phyloP scores from a whole-genome alignment of 305 asterid species.

The Fraxinus angustifolia region DNA sequence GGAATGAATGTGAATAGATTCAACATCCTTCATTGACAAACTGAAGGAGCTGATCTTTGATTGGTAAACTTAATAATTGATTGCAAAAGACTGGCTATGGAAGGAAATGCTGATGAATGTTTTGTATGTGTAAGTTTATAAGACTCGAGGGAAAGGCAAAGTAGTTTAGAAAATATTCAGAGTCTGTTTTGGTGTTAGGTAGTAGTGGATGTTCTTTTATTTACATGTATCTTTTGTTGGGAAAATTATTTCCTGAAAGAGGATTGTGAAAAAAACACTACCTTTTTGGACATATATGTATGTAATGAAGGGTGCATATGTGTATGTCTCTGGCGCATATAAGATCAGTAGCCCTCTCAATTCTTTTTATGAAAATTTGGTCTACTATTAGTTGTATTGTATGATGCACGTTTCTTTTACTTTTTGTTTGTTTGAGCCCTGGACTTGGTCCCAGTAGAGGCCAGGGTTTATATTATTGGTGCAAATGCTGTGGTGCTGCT shows the following conservation, averaged over 20 bases:
- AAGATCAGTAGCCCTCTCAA: slow-evolving; percentile 32
- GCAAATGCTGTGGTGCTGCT: slow-evolving; percentile 3
- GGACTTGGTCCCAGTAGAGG: slow-evolving; percentile 14
- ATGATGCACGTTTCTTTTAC: not conserved
- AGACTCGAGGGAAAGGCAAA: slow-evolving; percentile 23
- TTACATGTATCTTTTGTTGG: slow-evolving; percentile 24
- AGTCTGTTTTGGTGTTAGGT: slow-evolving; percentile 41
- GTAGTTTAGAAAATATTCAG: slow-evolving; percentile 30
- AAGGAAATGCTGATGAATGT: slow-evolving; percentile 11
- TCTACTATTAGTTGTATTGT: slow-evolving; percentile 23
- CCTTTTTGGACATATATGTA: slow-evolving; percentile 46
- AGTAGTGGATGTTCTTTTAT: slow-evolving; percentile 34
- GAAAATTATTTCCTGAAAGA: slow-evolving; percentile 29
- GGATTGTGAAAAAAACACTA: slow-evolving; percentile 17
- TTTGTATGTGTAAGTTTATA: slow-evolving; percentile 25
- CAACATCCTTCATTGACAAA: slow-evolving; percentile 12
- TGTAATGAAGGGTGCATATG: slow-evolving; percentile 43
- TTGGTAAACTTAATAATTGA: slow-evolving; percentile 26
- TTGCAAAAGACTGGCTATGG: slow-evolving; percentile 16
- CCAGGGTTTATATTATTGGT: not conserved
- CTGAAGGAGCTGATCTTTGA: slow-evolving; percentile 24
- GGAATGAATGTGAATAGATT: slow-evolving; percentile 10
- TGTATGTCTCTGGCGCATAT: slow-evolving; percentile 32
- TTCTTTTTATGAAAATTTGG: slow-evolving; percentile 23
- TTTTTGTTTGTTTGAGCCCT: slow-evolving; percentile 8